Percentiles rank a stretch among this genome's conserved stretches.
Evolutionary conservation across 805 yeast genomes (phyloP).

Genomic region (Brettanomyces naardenensis): DNA sequence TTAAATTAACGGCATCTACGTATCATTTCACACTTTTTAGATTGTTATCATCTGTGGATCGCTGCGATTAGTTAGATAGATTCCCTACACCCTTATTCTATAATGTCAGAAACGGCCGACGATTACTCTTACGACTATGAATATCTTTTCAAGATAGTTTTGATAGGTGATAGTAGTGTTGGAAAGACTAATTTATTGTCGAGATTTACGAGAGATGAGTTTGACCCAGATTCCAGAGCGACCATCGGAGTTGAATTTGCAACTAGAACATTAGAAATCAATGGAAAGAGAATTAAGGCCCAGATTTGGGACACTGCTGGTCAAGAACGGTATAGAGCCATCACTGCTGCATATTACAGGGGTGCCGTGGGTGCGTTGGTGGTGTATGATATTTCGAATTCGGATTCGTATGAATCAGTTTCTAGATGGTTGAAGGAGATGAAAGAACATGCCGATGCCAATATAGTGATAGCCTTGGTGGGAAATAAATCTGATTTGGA

Average conservation of each 20-base stretch:
- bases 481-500: constrained; percentile 89
- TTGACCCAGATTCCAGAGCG: constrained; percentile 86
- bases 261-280: constrained; percentile 85
- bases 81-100: too few relatives aligned
- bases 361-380: constrained; percentile 98
- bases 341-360: constrained; percentile 93
- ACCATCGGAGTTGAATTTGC: constrained; percentile 99
- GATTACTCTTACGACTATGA: constrained; percentile 81
- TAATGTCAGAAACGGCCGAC: constrained; percentile 40
- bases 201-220: constrained; percentile 92
- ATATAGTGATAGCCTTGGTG: constrained; percentile 88
- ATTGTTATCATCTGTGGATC: too few relatives aligned
- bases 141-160: constrained; percentile 84
- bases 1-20: too few relatives aligned
- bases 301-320: constrained; percentile 99
- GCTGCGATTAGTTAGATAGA: too few relatives aligned
- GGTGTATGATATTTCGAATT: constrained; percentile 90
- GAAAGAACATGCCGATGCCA: constrained; percentile 87
- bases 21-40: too few relatives aligned
- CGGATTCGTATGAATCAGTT: constrained; percentile 78
- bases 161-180: constrained; percentile 96
- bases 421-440: constrained; percentile 87
- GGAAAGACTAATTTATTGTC: constrained; percentile 93
- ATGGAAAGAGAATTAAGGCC: constrained; percentile 77
- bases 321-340: constrained; percentile 96